phyloP scores from a whole-genome alignment of 2,329 filamentous ascomycete species.

The Didymella arachidicola region DNA sequence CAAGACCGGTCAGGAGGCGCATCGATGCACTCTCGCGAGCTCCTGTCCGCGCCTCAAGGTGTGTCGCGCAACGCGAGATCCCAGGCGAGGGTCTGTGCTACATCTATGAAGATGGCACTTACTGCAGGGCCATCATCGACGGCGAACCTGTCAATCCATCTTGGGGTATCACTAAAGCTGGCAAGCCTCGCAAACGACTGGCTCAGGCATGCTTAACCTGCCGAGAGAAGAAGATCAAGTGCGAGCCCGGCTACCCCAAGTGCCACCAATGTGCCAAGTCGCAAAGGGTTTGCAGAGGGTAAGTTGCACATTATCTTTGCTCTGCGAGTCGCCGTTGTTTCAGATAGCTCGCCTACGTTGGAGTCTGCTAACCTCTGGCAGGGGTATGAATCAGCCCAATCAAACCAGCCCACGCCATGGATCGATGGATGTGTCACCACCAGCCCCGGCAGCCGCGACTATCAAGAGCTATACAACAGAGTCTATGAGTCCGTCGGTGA shows the following conservation, averaged over 20 bases:
- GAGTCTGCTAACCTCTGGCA: constrained; percentile 6
- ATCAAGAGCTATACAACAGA: constrained; percentile 45
- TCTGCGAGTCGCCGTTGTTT: constrained; percentile 31
- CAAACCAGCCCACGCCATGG: constrained; percentile 8
- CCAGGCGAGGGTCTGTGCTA: constrained; percentile 83
- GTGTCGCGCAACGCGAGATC: constrained; percentile 62
- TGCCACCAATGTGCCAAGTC: constrained; percentile 94
- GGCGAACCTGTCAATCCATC: constrained; percentile 87
- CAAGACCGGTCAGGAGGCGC: constrained; percentile 44
- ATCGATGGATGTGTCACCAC: constrained; percentile 10
- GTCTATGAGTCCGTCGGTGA: constrained; percentile 40
- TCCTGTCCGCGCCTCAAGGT: constrained; percentile 45
- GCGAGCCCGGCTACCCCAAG: constrained; percentile 84
- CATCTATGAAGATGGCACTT: constrained; percentile 84
- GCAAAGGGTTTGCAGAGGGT: constrained; percentile 79
- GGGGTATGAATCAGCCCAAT: constrained; percentile 21
- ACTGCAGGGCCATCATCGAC: constrained; percentile 83
- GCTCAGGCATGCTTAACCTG: constrained; percentile 94
- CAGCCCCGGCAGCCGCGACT: constrained; percentile 23
- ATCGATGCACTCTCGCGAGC: constrained; percentile 45
- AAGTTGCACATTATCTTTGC: constrained; percentile 28
- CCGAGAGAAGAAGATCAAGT: constrained; percentile 97
- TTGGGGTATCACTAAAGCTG: constrained; percentile 93
- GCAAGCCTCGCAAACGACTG: constrained; percentile 88
- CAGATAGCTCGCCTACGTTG: constrained; percentile 18